These are phyloP conservation scores for Neurospora africana DNA, from an alignment of 495 filamentous ascomycete genomes.

Conservation along the genomic window DNA sequence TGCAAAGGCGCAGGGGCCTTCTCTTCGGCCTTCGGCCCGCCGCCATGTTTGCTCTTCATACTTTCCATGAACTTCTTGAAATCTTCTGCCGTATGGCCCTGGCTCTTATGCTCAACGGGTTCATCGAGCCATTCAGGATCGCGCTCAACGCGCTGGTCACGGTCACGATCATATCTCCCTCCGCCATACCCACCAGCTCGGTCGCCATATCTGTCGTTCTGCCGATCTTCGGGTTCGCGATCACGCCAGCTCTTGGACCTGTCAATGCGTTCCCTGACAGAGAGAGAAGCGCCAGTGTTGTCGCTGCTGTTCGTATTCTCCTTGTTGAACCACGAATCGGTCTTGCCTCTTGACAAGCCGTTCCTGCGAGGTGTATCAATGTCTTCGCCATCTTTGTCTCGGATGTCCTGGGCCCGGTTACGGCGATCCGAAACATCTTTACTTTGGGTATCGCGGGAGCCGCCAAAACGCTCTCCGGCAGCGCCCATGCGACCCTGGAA, in stretches of 20 bases:
- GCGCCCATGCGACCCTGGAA: slow-evolving; percentile 48
- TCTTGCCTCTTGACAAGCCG: slow-evolving; percentile 31
- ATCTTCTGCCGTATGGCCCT: slow-evolving; percentile 74
- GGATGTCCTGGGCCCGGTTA: slow-evolving; percentile 34
- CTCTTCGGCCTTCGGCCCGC: slow-evolving; percentile 31
- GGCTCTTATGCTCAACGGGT: slow-evolving; percentile 55
- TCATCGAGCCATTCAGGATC: slow-evolving; percentile 85
- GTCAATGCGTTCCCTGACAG: slow-evolving; percentile 47
- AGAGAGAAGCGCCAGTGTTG: slow-evolving; percentile 22
- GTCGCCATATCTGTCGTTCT: slow-evolving; percentile 34
- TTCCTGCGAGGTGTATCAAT: slow-evolving; percentile 47
- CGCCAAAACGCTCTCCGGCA: slow-evolving; percentile 22
- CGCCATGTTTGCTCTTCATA: slow-evolving; percentile 56
- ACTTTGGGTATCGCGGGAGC: slow-evolving; percentile 19
- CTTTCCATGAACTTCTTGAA: slow-evolving; percentile 91
- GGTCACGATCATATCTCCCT: slow-evolving; percentile 51
- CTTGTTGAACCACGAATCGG: slow-evolving; percentile 34
- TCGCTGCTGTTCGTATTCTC: slow-evolving; percentile 27
- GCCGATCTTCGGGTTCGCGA: slow-evolving; percentile 43
- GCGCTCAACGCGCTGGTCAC: slow-evolving; percentile 54
- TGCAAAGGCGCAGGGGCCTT: slow-evolving; percentile 31
- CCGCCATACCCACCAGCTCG: slow-evolving; percentile 24
- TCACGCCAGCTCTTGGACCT: slow-evolving; percentile 57
- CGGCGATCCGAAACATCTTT: slow-evolving; percentile 32
- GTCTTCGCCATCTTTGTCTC: slow-evolving; percentile 43